These are phyloP conservation scores for Colletotrichum sansevieriae DNA, from an alignment of 2,329 filamentous ascomycete genomes.

Conservation along the genomic window DNA sequence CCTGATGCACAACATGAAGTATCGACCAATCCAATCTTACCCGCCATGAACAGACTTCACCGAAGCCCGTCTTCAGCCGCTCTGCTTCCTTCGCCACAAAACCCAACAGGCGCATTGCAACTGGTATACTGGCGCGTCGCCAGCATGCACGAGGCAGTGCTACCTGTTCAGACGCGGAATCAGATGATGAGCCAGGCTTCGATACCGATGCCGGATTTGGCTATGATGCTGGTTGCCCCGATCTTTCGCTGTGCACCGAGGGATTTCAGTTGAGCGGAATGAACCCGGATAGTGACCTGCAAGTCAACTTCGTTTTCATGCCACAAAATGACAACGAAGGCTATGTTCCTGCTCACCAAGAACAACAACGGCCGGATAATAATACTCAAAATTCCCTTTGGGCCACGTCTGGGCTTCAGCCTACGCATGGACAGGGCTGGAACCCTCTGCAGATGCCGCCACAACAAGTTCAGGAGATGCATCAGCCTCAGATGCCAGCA, in stretches of 20 bases:
- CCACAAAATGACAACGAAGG: slow-evolving; percentile 22
- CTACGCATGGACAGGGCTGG: slow-evolving; percentile 27
- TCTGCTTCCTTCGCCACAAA: slow-evolving; percentile 33
- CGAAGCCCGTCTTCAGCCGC: slow-evolving; percentile 23
- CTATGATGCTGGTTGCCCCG: slow-evolving; percentile 11
- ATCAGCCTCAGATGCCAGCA: slow-evolving; percentile 28
- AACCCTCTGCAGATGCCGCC: slow-evolving; percentile 31
- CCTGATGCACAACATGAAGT: background rate
- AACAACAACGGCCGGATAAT: slow-evolving; percentile 25
- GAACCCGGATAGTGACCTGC: slow-evolving; percentile 23
- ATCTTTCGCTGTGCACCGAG: slow-evolving; percentile 20
- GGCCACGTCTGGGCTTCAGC: slow-evolving; percentile 21
- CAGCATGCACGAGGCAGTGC: background rate
- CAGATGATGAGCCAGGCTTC: slow-evolving; percentile 25
- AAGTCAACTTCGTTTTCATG: slow-evolving; percentile 39
- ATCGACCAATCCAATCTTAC: slow-evolving; percentile 3
- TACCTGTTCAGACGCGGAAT: slow-evolving; percentile 32
- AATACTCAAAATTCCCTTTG: slow-evolving; percentile 27
- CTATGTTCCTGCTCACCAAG: slow-evolving; percentile 19
- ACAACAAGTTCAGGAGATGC: slow-evolving; percentile 30
- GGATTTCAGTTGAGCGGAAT: slow-evolving; percentile 19
- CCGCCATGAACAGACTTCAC: slow-evolving; percentile 17
- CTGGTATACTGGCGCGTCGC: background rate
- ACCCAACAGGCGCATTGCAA: slow-evolving; percentile 5
- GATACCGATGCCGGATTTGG: slow-evolving; percentile 16